These are phyloP conservation scores for Colletotrichum aenigma DNA, from an alignment of 2,329 filamentous ascomycete species.

Conservation along the genomic window DNA sequence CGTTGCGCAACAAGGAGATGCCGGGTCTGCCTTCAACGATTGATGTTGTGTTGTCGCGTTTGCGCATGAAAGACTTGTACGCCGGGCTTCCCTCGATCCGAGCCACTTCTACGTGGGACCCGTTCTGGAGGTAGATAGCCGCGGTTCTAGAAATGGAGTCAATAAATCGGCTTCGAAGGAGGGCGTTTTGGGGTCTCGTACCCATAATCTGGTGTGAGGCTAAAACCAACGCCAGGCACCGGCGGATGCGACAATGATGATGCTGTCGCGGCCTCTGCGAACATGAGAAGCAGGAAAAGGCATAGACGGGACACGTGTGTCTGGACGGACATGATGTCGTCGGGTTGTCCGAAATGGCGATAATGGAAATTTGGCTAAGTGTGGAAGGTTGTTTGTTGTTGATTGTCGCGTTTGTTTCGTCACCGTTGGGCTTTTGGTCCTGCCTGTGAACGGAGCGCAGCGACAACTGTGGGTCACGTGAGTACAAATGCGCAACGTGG, in stretches of 20 bases:
- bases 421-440: not conserved
- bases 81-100: not conserved
- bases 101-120: not conserved
- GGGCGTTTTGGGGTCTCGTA: not conserved
- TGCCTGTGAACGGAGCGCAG: not conserved
- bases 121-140: not conserved
- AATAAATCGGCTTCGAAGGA: not conserved
- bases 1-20: not conserved
- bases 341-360: not conserved
- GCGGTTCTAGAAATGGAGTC: not conserved
- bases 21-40: not conserved
- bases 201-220: not conserved
- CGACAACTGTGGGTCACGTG: not conserved
- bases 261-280: fast-evolving
- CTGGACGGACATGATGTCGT: not conserved
- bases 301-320: not conserved
- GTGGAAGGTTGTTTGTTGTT: not conserved
- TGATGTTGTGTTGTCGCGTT: not conserved
- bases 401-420: not conserved
- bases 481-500: not conserved
- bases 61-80: not conserved
- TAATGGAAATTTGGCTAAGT: not conserved
- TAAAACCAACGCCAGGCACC: not conserved
- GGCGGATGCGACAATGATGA: not conserved
- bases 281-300: not conserved